Conservation (phyloP, 2,329 filamentous ascomycete species). For the Cyclaneusma minus region DNA sequence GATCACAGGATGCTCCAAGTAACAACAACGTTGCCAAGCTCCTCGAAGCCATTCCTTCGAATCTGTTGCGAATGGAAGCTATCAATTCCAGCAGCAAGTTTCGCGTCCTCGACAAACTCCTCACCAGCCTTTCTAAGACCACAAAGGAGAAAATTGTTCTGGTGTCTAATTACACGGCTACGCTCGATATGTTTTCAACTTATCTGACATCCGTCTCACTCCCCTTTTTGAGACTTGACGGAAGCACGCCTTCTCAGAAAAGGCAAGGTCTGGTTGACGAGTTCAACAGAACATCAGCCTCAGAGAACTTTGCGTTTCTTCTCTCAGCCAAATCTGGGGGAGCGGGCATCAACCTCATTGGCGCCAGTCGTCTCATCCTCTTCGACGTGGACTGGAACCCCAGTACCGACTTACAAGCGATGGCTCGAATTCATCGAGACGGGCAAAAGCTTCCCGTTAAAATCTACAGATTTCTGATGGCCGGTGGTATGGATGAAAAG, state of each 20-base stretch:
- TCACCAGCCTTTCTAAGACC: slow-evolving; percentile 41
- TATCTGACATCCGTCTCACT: slow-evolving; percentile 45
- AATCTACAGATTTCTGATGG: slow-evolving; percentile 54
- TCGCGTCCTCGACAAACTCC: slow-evolving; percentile 47
- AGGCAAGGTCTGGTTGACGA: slow-evolving; percentile 53
- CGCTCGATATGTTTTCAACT: slow-evolving; percentile 48
- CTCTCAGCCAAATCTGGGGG: slow-evolving; percentile 61
- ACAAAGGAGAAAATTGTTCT: slow-evolving; percentile 58
- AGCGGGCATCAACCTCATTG: slow-evolving; percentile 54
- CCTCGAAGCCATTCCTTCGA: slow-evolving; percentile 36
- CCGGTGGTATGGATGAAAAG: slow-evolving; percentile 57
- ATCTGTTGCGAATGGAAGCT: slow-evolving; percentile 34
- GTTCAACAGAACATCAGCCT: slow-evolving; percentile 45
- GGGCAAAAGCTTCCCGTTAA: slow-evolving; percentile 53
- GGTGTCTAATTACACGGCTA: slow-evolving; percentile 64
- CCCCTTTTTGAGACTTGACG: slow-evolving; percentile 52
- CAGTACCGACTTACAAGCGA: slow-evolving; percentile 56
- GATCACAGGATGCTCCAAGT: slow-evolving; percentile 6
- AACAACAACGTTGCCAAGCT: slow-evolving; percentile 23
- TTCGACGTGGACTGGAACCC: slow-evolving; percentile 70
- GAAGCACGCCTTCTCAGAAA: slow-evolving; percentile 45
- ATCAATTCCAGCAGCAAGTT: slow-evolving; percentile 49
- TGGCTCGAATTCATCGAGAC: slow-evolving; percentile 60
- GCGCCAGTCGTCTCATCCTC: slow-evolving; percentile 52
- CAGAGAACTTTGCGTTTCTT: slow-evolving; percentile 50